A percentile compares a stretch with the other conserved stretches of the same genome.
Conservation (phyloP, 2,329 filamentous ascomycete species). For the Scedosporium aurantiacum region DNA sequence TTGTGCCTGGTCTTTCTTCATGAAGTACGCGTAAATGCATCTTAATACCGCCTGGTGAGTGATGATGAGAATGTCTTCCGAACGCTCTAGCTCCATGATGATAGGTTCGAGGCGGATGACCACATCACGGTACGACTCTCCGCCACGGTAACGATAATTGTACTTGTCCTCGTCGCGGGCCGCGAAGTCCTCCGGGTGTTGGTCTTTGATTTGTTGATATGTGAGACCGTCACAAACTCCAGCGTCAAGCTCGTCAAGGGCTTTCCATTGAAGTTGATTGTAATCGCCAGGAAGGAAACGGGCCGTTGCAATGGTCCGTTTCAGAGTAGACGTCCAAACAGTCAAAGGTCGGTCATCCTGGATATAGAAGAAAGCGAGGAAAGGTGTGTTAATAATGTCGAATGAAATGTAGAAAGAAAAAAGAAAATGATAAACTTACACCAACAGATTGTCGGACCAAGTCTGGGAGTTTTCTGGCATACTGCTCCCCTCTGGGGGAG, state of each 20-base stretch:
- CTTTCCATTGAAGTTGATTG: conserved; percentile 97
- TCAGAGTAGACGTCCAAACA: conserved; percentile 53
- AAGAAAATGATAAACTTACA: conserved; percentile 38
- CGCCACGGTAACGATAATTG: conserved; percentile 96
- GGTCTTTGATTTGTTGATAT: conserved; percentile 85
- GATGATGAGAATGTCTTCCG: conserved; percentile 94
- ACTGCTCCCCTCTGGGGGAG: conserved; percentile 76
- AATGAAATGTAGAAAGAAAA: neutral
- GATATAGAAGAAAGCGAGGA: neutral
- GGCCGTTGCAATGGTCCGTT: conserved; percentile 83
- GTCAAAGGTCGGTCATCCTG: conserved; percentile 50
- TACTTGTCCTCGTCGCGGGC: conserved; percentile 98
- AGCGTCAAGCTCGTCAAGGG: conserved; percentile 90
- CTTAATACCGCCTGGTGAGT: conserved; percentile 94
- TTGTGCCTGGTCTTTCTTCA: conserved; percentile 87
- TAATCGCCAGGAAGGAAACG: conserved; percentile 70
- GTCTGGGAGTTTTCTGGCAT: conserved; percentile 73
- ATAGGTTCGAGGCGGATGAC: conserved; percentile 97
- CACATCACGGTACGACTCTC: conserved; percentile 90
- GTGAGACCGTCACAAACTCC: conserved; percentile 95
- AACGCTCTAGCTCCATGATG: conserved; percentile 97
- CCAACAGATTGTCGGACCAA: conserved; percentile 79
- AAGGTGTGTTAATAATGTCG: conserved; percentile 15
- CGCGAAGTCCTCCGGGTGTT: conserved; percentile 87
- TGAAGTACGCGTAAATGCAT: conserved; percentile 98